Evolutionary conservation across 805 yeast species (phyloP), one percentile per base, ranked within the genome.

Genomic region (Metschnikowia gelsemii): DNA sequence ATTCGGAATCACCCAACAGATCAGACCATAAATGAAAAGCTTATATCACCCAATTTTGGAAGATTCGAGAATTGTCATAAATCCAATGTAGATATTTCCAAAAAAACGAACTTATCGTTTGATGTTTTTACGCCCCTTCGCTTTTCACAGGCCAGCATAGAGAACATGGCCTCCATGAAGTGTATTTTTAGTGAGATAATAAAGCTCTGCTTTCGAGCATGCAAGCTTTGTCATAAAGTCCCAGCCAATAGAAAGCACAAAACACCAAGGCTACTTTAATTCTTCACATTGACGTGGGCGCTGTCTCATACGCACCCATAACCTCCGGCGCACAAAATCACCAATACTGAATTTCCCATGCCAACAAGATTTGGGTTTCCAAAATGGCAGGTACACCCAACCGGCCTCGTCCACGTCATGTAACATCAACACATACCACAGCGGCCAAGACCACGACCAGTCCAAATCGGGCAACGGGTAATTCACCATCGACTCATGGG

Each of bases 361-460:
- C 95, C 95, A 86, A 30, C 55, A 50, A n/a, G 40, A 13, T 12
- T 17, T 32, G 8, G 43, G 33, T 59, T 56, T 19, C 50, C 52
- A 45, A 18, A 71, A 50, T 62, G 76, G 66, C 43, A 84, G 71
- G 55, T 86, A 87, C 23, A 73, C 58, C 95, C 95, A 86, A n/a
- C 95, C 95, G 54, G 82, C 85, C 52, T 84, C 90, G 58, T 86
- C 95, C 16, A 79, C 84, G 54, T 84, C 88, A 29, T 67, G 64
- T 31, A 70, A 59, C 91, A 87, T 82, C 44, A 82, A 70, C 2
- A 84, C 82, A 52, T 79, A 82, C 95, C 95, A 86, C 40, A 71
- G 66, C 11, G 69, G 69, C 88, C 89, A 83, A 8, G 57, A 57
- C 89, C 89, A 83, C 40, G 59, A 55, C 89, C 88, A 83, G 31